These are phyloP conservation scores for Exophiala mesophila DNA, from an alignment of 2,329 filamentous ascomycete genomes.

Conservation along the genomic window DNA sequence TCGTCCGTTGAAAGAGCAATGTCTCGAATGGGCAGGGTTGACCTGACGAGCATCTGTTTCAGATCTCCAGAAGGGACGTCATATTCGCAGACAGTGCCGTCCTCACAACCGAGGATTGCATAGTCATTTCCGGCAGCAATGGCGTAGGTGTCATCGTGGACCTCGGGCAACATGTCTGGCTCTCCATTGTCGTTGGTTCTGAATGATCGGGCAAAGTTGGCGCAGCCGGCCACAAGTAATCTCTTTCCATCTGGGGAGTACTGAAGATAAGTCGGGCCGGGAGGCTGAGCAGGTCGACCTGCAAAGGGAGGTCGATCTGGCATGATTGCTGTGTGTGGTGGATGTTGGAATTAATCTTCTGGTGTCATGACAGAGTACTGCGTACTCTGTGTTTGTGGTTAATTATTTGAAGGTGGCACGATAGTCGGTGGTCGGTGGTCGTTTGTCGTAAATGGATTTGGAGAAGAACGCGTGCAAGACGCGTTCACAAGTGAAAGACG, in stretches of 20 bases:
- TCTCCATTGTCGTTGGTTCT: constrained; percentile 88
- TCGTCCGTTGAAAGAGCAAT: constrained; percentile 75
- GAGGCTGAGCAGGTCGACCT: constrained; percentile 52
- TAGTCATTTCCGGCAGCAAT: constrained; percentile 72
- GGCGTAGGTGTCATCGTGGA: constrained; percentile 76
- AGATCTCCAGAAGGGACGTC: constrained; percentile 65
- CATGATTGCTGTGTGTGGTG: constrained; percentile 12
- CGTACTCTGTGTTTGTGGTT: too few relatives aligned
- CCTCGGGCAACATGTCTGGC: constrained; percentile 86
- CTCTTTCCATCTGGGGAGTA: constrained; percentile 86
- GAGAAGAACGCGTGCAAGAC: background rate
- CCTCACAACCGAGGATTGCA: constrained; percentile 86
- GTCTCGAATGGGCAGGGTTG: constrained; percentile 80
- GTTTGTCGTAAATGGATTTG: background rate
- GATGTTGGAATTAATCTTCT: too few relatives aligned
- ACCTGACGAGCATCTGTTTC: constrained; percentile 76
- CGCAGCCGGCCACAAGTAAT: constrained; percentile 85
- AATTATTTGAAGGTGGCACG: too few relatives aligned
- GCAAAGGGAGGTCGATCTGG: constrained; percentile 25
- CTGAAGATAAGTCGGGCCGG: constrained; percentile 77
- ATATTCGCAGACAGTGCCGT: constrained; percentile 93
- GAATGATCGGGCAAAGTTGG: constrained; percentile 90
- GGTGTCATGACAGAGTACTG: too few relatives aligned
- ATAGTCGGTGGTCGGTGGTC: too few relatives aligned
- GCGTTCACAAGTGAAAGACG: constrained; percentile 1